These are phyloP conservation scores for Turritis glabra DNA, from an alignment of 345 rosid genomes.

Conservation along the genomic window DNA sequence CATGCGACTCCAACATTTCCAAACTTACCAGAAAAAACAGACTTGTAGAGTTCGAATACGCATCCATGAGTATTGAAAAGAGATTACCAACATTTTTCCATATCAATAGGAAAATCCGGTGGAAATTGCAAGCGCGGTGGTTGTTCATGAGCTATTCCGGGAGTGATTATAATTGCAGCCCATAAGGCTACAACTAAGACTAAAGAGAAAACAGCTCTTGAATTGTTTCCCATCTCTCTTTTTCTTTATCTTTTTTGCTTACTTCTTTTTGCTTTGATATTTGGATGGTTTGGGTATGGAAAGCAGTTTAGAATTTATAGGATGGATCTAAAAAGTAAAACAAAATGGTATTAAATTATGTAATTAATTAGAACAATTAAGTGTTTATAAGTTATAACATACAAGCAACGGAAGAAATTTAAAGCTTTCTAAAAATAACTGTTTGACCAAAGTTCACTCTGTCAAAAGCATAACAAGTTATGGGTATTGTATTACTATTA, in stretches of 20 bases:
- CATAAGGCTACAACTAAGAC: conserved; percentile 12
- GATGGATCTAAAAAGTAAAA: neutral
- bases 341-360: neutral
- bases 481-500: too few species aligned
- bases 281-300: conserved; percentile 12
- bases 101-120: neutral
- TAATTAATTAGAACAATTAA: neutral
- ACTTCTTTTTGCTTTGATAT: conserved; percentile 1
- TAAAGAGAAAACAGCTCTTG: conserved; percentile 3
- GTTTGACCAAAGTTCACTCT: neutral
- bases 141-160: conserved; percentile 6
- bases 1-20: conserved; percentile 24
- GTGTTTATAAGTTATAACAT: neutral
- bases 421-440: neutral
- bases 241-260: too few species aligned
- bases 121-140: neutral
- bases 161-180: neutral
- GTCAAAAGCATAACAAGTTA: neutral
- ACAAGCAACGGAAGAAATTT: neutral
- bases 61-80: conserved; percentile 28
- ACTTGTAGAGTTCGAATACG: conserved; percentile 6
- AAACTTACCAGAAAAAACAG: conserved; percentile 19
- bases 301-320: neutral
- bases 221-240: conserved; percentile 8
- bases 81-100: conserved; percentile 34